Base-by-base conservation (phyloP, 169 alveolate species). In the Plasmodium berghei region DNA sequence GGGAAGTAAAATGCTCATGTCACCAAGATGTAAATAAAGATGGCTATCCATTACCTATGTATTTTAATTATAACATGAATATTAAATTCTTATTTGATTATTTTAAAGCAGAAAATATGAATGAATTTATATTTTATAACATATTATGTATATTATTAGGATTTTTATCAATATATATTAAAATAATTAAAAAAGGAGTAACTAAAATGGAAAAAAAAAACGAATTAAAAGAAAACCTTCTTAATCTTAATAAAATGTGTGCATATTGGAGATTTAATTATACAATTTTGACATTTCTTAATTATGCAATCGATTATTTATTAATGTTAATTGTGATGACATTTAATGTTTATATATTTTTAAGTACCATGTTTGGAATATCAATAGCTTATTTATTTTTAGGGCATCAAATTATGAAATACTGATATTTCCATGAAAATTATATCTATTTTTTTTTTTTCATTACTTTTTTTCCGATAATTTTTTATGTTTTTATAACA, bases 261-360 rank as follows among this genome's bases (percentile, higher is more conserved):
- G 22, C 56, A 9, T 8, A 45, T 45, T 16, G 46, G n/a, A 83
- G 46, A 5, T 46, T 71, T 1, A 16, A 9, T 9, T 69, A 70
- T 40, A 86, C 73, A 12, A 1, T 70, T 12, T 22, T 85, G 52
- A 70, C 91, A 6, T 64, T 85, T 58, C 12, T 85, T 18, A 69
- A 85, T 58, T 85, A 83, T 61, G 24, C 90, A n/a, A 34, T 83
- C 26, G 90, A 85, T 42, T 85, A 69, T 46, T 28, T 61, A 48
- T 40, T 85, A 52, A 85, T 85, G 91, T 52, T 85, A n/a, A 69
- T 85, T 18, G 87, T 85, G 2, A 85, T 85, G 91, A 70, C 87
- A n/a, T 85, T 85, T 42, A 85, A 85, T 54, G 45, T 58, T 20
- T 85, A 24, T 56, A 85, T 85, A 9, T 85, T 85, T 45, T 42